Conservation (phyloP, 2,329 filamentous ascomycete species). For the Acephala macrosclerotiorum region DNA sequence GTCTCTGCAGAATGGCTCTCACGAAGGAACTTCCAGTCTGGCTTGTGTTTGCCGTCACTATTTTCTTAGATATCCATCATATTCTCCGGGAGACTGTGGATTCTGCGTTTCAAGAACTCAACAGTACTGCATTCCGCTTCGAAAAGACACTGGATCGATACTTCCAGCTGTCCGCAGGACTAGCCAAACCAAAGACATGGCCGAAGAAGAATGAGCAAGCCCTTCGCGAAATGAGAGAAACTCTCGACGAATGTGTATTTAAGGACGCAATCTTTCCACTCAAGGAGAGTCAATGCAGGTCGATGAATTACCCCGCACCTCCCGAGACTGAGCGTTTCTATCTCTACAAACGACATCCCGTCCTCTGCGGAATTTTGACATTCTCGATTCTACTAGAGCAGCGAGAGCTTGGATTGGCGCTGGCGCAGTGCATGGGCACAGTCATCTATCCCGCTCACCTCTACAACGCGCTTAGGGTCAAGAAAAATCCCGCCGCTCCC, state of each 20-base stretch:
- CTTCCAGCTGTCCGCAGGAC: background rate
- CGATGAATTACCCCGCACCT: background rate
- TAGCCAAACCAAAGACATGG: background rate
- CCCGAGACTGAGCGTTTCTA: constrained; percentile 21
- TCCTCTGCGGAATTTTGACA: constrained; percentile 25
- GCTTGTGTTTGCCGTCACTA: constrained; percentile 27
- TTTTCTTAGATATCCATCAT: constrained; percentile 27
- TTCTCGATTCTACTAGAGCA: constrained; percentile 12
- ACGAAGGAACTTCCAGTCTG: constrained; percentile 25
- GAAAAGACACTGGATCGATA: background rate
- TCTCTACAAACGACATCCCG: constrained; percentile 24
- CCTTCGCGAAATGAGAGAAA: too few relatives aligned
- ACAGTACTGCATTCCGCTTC: background rate
- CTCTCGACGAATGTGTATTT: background rate
- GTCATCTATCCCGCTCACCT: constrained; percentile 22
- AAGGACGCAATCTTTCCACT: constrained; percentile 7
- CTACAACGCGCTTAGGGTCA: constrained; percentile 20
- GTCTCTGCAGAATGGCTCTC: constrained; percentile 13
- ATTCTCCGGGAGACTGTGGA: constrained; percentile 6
- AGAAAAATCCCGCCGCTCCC: background rate
- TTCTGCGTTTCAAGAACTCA: constrained; percentile 2
- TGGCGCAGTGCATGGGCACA: constrained; percentile 17
- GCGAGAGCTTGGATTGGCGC: background rate
- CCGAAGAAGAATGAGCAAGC: too few relatives aligned
- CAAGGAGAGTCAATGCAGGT: constrained; percentile 2